phyloP scores from a whole-genome alignment of 805 yeast species.

The Myxozyma vanderwaltii region DNA sequence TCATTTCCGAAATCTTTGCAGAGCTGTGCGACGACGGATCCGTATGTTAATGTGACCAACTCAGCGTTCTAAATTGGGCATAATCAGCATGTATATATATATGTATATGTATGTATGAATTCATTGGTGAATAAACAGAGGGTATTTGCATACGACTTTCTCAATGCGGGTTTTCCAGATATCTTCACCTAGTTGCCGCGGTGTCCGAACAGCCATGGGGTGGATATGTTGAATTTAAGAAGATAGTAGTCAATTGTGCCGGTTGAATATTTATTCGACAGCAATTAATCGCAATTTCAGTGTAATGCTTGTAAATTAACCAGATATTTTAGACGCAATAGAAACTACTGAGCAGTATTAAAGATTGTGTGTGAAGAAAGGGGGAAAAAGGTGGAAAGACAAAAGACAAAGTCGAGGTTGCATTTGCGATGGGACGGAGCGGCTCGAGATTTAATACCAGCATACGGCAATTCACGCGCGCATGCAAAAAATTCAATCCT shows the following conservation, averaged over 20 bases:
- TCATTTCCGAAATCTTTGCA: constrained; percentile 80
- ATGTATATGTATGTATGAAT: no score
- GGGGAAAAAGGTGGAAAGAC: no score
- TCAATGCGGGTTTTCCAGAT: constrained; percentile 88
- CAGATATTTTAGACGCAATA: no score
- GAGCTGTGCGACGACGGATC: constrained; percentile 87
- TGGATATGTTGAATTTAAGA: not conserved
- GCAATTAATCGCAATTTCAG: no score
- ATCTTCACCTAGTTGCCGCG: constrained; percentile 71
- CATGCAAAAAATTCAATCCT: not conserved
- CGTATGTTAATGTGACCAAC: constrained; percentile 90
- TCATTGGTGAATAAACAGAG: no score
- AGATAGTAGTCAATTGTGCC: no score
- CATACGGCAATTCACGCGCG: not conserved
- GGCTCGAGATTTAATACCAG: not conserved
- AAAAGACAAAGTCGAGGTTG: no score
- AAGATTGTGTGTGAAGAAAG: not conserved
- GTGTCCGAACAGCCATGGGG: constrained; percentile 42
- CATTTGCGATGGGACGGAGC: not conserved
- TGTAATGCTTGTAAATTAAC: no score
- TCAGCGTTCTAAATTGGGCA: constrained; percentile 67
- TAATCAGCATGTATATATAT: not conserved
- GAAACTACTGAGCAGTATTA: not conserved
- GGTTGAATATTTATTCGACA: no score
- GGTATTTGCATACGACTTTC: constrained; percentile 69